These are phyloP conservation scores for Aspergillus fischeri DNA, from an alignment of 2,329 filamentous ascomycete species.

Conservation along the genomic window DNA sequence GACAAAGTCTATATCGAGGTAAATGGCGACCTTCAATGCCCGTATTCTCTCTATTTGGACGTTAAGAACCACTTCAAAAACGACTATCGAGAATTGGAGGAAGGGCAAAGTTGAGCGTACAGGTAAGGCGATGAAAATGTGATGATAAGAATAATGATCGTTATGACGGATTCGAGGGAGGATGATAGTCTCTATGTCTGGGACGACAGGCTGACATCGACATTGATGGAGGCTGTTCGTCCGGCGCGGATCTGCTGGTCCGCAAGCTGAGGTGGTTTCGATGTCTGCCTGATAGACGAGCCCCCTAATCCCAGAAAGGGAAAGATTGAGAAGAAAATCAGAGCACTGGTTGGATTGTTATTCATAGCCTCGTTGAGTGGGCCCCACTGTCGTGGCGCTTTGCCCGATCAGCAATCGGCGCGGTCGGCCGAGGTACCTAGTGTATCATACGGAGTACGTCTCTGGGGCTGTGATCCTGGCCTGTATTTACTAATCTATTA, in stretches of 20 bases:
- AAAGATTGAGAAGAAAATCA: background rate
- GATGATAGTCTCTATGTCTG: constrained; percentile 2
- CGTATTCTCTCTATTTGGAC: background rate
- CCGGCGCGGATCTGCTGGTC: constrained; percentile 7
- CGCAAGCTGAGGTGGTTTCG: constrained; percentile 23
- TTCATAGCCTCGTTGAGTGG: background rate
- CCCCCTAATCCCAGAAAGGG: constrained; percentile 20
- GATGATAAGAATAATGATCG: background rate
- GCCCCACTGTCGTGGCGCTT: background rate
- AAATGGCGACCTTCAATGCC: background rate
- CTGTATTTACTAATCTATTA: background rate
- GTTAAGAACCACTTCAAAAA: background rate
- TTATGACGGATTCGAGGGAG: background rate
- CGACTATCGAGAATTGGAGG: background rate
- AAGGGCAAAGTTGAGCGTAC: background rate
- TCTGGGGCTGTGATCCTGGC: background rate
- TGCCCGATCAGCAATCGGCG: background rate
- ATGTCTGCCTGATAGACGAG: constrained; percentile 40
- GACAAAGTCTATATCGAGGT: background rate
- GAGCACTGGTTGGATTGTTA: constrained; percentile 1
- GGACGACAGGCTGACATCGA: constrained; percentile 7
- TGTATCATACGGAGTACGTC: background rate
- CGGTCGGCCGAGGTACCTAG: background rate
- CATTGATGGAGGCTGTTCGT: constrained; percentile 20
- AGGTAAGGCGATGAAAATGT: background rate